Evolutionary conservation across 257 asterid species (phyloP).

Genomic region (Gentiana dahurica): DNA sequence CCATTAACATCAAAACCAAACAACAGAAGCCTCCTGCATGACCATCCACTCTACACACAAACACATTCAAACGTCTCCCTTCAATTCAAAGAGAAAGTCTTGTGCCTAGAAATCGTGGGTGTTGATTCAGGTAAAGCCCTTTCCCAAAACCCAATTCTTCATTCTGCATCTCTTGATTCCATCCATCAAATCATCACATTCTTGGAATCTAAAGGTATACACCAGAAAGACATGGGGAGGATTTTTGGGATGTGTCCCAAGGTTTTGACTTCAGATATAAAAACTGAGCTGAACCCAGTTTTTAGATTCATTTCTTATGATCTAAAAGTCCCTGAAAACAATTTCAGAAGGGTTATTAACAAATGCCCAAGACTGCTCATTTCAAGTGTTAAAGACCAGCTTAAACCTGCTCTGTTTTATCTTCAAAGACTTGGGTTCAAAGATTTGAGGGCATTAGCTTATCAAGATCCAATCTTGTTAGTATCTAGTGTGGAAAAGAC

Average conservation of each 20-base stretch:
- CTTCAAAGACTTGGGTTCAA: slow-evolving; percentile 60
- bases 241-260: slow-evolving; percentile 85
- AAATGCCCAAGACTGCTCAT: slow-evolving; percentile 64
- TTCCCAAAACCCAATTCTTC: slow-evolving; percentile 66
- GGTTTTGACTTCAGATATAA: slow-evolving; percentile 59
- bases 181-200: slow-evolving; percentile 57
- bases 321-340: slow-evolving; percentile 49
- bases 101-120: slow-evolving; percentile 93
- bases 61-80: slow-evolving; percentile 57
- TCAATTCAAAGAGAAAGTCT: slow-evolving; percentile 80
- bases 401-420: slow-evolving; percentile 76
- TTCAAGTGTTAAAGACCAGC: slow-evolving; percentile 60
- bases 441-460: slow-evolving; percentile 43
- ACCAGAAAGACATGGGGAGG: slow-evolving; percentile 66
- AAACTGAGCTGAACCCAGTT: slow-evolving; percentile 47
- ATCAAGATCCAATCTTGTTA: slow-evolving; percentile 59
- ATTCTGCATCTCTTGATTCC: slow-evolving; percentile 43
- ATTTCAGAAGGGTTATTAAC: slow-evolving; percentile 52
- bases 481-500: slow-evolving; percentile 83
- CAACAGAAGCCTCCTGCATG: slow-evolving; percentile 32
- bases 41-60: slow-evolving; percentile 64
- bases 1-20: slow-evolving; percentile 38
- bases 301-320: slow-evolving; percentile 55
- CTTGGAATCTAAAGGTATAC: slow-evolving; percentile 82
- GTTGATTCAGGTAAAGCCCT: slow-evolving; percentile 79